phyloP scores from a whole-genome alignment of 441 rosid genomes.

The Pelargonium citronellum region DNA sequence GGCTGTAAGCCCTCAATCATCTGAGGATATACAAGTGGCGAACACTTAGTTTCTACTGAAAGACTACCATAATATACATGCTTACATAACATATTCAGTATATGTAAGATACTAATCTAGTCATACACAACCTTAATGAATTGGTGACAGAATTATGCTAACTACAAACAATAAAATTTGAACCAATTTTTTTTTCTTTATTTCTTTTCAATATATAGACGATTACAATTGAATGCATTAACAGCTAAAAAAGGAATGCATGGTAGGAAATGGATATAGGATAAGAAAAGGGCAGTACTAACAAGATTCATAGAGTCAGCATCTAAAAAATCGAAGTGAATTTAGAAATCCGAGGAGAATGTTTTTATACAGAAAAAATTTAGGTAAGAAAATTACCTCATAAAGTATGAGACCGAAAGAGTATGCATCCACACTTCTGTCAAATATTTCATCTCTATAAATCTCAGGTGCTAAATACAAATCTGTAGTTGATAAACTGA shows the following conservation, averaged over 20 bases:
- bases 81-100: not conserved
- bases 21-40: constrained; percentile 31
- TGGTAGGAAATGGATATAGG: not conserved
- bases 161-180: not conserved
- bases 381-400: constrained; percentile 47
- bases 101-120: not conserved
- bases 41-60: constrained; percentile 4
- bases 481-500: constrained; percentile 41
- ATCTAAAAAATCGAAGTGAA: too few species aligned
- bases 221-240: not conserved
- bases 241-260: not conserved
- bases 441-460: constrained; percentile 58
- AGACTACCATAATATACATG: constrained; percentile 3
- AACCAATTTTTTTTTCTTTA: not conserved
- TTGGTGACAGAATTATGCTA: not conserved
- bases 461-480: constrained; percentile 80
- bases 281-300: not conserved
- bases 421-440: constrained; percentile 71
- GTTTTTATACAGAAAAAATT: constrained; percentile 1
- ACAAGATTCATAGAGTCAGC: not conserved
- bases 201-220: not conserved
- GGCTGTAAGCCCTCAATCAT: constrained; percentile 90
- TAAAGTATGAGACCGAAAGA: constrained; percentile 76
- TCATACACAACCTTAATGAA: not conserved
- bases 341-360: not conserved